Percentiles rank a stretch among this genome's conserved stretches.
Conservation (phyloP, 2,329 filamentous ascomycete genomes). For the Dactylonectria estremocensis region DNA sequence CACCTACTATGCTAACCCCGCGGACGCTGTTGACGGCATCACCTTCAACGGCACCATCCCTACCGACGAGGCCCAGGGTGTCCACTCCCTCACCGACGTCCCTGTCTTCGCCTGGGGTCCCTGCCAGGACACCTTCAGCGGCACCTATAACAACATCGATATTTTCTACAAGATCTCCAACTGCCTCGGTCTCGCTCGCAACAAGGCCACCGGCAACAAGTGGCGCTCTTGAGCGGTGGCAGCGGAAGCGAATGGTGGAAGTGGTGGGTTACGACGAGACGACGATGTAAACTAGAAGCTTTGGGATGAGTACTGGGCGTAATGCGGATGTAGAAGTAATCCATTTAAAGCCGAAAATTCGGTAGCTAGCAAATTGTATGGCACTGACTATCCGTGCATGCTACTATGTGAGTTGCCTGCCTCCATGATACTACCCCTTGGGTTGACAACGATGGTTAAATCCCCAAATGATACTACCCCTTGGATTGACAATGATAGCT, state of each 20-base stretch:
- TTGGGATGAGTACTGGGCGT: conserved; percentile 5
- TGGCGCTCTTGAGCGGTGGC: conserved; percentile 36
- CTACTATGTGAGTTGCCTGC: background rate
- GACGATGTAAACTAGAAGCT: conserved; percentile 27
- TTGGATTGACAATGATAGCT: background rate
- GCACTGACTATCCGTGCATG: conserved; percentile 4
- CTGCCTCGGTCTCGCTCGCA: conserved; percentile 71
- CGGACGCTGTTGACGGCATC: conserved; percentile 77
- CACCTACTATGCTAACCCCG: conserved; percentile 78
- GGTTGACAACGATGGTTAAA: background rate
- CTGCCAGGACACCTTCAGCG: conserved; percentile 83
- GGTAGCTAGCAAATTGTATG: background rate
- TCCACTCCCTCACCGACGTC: conserved; percentile 84
- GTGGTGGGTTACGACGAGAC: conserved; percentile 34
- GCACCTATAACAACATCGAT: conserved; percentile 79
- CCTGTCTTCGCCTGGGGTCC: conserved; percentile 85
- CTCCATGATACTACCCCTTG: conserved; percentile 2
- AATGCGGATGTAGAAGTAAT: conserved; percentile 22
- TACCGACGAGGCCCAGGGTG: conserved; percentile 74
- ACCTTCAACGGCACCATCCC: conserved; percentile 83
- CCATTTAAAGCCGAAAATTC: background rate
- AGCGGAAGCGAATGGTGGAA: conserved; percentile 4
- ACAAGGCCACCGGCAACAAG: conserved; percentile 40
- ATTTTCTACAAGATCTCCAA: conserved; percentile 82
- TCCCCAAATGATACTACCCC: conserved; percentile 1